These are phyloP conservation scores for Verticillium klebahnii DNA, from an alignment of 2,329 filamentous ascomycete species.

Conservation along the genomic window DNA sequence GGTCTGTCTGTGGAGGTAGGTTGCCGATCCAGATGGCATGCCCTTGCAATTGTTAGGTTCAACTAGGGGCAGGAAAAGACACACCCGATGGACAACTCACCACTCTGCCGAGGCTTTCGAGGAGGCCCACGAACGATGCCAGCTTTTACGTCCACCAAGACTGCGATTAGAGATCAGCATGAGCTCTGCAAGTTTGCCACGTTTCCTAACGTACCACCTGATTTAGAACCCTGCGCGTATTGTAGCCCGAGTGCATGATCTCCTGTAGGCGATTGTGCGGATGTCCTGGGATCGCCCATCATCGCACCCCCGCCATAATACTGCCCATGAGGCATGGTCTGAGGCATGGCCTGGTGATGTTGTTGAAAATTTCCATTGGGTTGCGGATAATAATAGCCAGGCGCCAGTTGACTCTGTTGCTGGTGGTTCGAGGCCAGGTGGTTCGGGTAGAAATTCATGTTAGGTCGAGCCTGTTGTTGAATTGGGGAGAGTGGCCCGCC, in stretches of 20 bases:
- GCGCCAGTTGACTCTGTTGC: conserved; percentile 24
- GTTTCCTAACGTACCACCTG: neutral
- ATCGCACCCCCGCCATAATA: conserved; percentile 23
- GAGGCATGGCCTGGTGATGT: conserved; percentile 19
- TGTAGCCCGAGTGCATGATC: conserved; percentile 5
- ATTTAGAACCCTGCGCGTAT: neutral
- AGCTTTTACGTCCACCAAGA: conserved; percentile 21
- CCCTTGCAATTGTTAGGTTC: conserved; percentile 39
- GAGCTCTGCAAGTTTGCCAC: neutral
- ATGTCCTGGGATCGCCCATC: conserved; percentile 19
- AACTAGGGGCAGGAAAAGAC: conserved; percentile 6
- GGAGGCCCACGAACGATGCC: conserved; percentile 48
- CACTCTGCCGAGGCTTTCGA: conserved; percentile 56
- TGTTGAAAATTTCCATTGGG: neutral
- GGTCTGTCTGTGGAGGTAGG: conserved; percentile 74
- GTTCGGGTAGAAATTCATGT: conserved; percentile 38
- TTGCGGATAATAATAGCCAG: conserved; percentile 45
- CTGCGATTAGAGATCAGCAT: neutral
- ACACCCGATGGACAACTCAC: conserved; percentile 27
- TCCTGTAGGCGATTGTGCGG: conserved; percentile 12
- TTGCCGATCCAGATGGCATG: conserved; percentile 97
- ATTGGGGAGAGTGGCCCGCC: conserved; percentile 31
- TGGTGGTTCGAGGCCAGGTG: conserved; percentile 36
- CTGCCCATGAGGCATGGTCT: conserved; percentile 27
- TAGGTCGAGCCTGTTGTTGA: conserved; percentile 28